These are phyloP conservation scores for Eruca vesicaria DNA, from an alignment of 441 rosid genomes.

Conservation along the genomic window DNA sequence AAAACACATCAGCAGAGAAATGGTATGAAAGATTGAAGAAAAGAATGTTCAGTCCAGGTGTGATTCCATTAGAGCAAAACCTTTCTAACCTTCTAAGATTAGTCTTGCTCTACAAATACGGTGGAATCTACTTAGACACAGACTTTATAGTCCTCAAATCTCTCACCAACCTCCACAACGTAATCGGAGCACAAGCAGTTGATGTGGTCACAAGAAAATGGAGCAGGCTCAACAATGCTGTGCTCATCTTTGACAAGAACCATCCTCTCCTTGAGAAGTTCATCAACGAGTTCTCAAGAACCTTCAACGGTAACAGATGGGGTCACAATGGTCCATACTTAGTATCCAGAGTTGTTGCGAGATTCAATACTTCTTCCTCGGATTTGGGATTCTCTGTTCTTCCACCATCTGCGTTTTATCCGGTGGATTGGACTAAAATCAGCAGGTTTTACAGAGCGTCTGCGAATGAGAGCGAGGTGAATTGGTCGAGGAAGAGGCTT, in stretches of 20 bases:
- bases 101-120: conserved; percentile 71
- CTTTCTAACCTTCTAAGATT: conserved; percentile 79
- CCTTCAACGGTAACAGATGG: conserved; percentile 89
- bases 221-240: conserved; percentile 87
- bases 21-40: conserved; percentile 57
- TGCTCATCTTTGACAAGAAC: conserved; percentile 67
- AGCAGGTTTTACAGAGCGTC: conserved; percentile 51
- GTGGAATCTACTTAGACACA: conserved; percentile 77
- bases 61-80: conserved; percentile 76
- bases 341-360: conserved; percentile 73
- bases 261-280: conserved; percentile 69
- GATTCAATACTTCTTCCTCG: conserved; percentile 33
- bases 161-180: conserved; percentile 49
- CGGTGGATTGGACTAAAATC: conserved; percentile 72
- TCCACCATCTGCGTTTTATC: conserved; percentile 84
- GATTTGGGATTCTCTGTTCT: conserved; percentile 54
- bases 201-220: conserved; percentile 58
- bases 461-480: conserved; percentile 38
- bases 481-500: conserved; percentile 47
- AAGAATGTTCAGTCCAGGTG: conserved; percentile 72
- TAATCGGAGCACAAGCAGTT: conserved; percentile 74
- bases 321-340: conserved; percentile 94
- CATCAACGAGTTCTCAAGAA: conserved; percentile 74
- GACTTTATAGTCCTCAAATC: conserved; percentile 60
- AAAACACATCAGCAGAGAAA: conserved; percentile 55